These are phyloP conservation scores for Aegilops tauschii DNA, from an alignment of 176 grass and related monocot genomes.

Conservation along the genomic window DNA sequence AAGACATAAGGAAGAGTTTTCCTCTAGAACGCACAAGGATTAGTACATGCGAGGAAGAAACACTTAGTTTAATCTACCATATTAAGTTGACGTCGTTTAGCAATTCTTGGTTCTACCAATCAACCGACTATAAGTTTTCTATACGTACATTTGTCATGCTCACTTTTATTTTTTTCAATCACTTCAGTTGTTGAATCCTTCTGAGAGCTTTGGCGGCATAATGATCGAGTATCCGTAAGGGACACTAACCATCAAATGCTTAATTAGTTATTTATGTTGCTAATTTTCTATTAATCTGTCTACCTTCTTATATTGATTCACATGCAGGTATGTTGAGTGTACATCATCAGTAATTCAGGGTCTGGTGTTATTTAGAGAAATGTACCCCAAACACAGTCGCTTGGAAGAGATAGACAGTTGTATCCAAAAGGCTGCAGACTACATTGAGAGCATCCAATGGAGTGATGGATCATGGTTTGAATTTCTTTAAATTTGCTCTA, in stretches of 20 bases:
- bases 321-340: not conserved
- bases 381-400: not conserved
- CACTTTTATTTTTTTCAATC: not conserved
- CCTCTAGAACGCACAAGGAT: not conserved
- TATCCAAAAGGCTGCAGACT: not conserved
- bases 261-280: not conserved
- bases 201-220: conserved; percentile 11
- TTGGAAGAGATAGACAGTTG: not conserved
- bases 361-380: not conserved
- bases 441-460: not conserved
- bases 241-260: not conserved
- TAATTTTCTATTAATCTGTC: not conserved
- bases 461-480: not conserved
- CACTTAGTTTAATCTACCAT: not conserved
- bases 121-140: not conserved
- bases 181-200: conserved; percentile 9
- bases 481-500: not conserved
- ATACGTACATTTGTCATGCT: not conserved
- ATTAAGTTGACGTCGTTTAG: not conserved
- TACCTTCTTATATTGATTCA: not conserved
- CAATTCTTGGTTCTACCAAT: not conserved
- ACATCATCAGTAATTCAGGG: conserved; percentile 16
- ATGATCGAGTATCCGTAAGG: conserved; percentile 10
- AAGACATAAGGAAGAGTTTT: not conserved
- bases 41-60: not conserved